Base-by-base conservation (phyloP, 371 early-diverging fungal genomes). In the Mortierella polycephala region DNA sequence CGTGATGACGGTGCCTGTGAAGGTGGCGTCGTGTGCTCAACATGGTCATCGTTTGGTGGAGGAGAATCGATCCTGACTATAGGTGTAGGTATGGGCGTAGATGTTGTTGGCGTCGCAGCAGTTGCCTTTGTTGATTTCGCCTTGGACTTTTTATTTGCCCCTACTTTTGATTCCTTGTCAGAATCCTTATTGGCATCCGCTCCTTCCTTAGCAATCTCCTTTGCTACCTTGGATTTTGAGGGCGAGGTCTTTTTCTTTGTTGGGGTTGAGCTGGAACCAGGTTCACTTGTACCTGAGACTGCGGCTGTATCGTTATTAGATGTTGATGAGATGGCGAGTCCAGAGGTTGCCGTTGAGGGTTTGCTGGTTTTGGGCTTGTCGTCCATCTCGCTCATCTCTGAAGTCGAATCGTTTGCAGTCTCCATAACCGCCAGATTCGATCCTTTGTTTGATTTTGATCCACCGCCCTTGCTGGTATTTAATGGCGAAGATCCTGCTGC, bases 381-480 rank as follows among this genome's bases (percentile, higher is more conserved):
- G 9, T 77, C 77, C 61, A 68, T 56, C 20, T 82, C 82, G 46
- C 77, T 82, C 53, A 74, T 58, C 46, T 82, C 82, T 20, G 82
- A 72, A 13, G 69, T 67, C 12, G 72, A 70, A 7, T 82, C 79
- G 21, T 79, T 79, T 40, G 83, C 70, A 52, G 53, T 62, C 21
- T 79, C 79, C 62, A 69, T 59, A 9, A 79, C 52, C 0, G 73
- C 57, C 8, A 79, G 57, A 50, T 39, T 72, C 8, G 79, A 79
- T 5, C 58, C 64, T 44, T 76, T 76, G n/a, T 1, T 20, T 46
- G 61, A 47, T 55, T 67, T 74, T 14, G 74, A 56, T 8, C 39
- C 41, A 0, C 40, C 39, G 13, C 60, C 40, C 40, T 56, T 74
- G 51, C 51, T 37, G 23, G 68, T 60, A 18, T 46, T 60, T 39